Base-by-base conservation (phyloP, 257 asterid species). In the Penstemon newberryi region DNA sequence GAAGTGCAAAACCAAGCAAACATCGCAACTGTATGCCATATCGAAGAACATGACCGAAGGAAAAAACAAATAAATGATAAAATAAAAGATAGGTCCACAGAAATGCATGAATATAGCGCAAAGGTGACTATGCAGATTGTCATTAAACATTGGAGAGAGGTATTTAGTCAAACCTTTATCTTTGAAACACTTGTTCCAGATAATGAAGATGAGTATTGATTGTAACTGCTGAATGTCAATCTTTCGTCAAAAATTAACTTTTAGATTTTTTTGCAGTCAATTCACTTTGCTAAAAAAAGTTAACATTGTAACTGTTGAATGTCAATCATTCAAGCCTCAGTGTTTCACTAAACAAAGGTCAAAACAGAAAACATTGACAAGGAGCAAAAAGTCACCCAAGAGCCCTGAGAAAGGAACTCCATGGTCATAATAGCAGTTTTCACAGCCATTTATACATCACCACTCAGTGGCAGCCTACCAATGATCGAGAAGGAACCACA, bases 401-500 rank as follows among this genome's bases (percentile, higher is more conserved):
- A 37, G 33, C 39, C 60, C 37, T 25, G 10, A 39, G 25, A 39
- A 6, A 60, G 5, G 13, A 37, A 60, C 66, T 60, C 66, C 9
- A 37, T 40, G 66, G 13, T 38, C 38, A 8, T 41, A 39, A 40
- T 5, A 0, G 49, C 7, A 40, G 37, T 41, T n/a, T 56, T 6
- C 38, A n/a, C n/a, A 2, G 39, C 41, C n/a, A 15, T 8, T 40
- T 44, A 43, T 3, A 41, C 50, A 60, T 40, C 33, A 25, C 33
- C 33, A 25, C 33, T 25, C 52, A 60, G 52, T 43, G 13, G 66
- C 7, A 60, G 11, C 52, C 33, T 55, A 67, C 25, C 40, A 53
- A 60, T 12, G 41, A 13, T 54, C 25, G 36, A 55, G 57, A 66
- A 65, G 44, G 67, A 69, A 56, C 40, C 18, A 15, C 63, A 57